Percentiles rank a stretch among this genome's conserved stretches.
Evolutionary conservation across 192 early-diverging fungal genomes (phyloP).

Genomic region (Globomyces pollinis-pini): DNA sequence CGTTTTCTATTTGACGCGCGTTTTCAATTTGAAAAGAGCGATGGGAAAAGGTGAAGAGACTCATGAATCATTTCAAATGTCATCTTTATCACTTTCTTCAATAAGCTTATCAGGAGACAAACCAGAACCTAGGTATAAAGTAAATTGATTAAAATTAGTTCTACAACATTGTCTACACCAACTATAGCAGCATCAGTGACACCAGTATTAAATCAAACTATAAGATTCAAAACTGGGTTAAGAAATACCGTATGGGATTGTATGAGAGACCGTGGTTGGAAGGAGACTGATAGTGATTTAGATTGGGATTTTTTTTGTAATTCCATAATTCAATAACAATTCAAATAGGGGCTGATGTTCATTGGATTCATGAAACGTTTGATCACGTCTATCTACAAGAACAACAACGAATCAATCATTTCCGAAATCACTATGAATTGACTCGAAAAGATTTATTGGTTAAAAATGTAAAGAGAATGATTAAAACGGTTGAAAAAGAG

Average conservation of each 20-base stretch:
- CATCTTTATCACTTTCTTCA: too few species aligned
- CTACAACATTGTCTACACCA: too few species aligned
- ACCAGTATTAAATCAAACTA: too few species aligned
- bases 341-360: slow-evolving; percentile 61
- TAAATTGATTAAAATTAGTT: too few species aligned
- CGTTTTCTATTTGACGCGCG: too few species aligned
- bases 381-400: slow-evolving; percentile 57
- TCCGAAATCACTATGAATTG: slow-evolving; percentile 59
- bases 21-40: too few species aligned
- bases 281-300: slow-evolving; percentile 49
- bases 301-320: slow-evolving; percentile 63
- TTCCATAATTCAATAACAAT: too few species aligned
- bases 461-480: slow-evolving; percentile 62
- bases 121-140: too few species aligned
- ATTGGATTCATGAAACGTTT: slow-evolving; percentile 61
- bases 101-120: too few species aligned
- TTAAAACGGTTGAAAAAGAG: slow-evolving; percentile 54
- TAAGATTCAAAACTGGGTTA: slow-evolving; percentile 45
- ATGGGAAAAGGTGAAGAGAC: too few species aligned
- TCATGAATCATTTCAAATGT: too few species aligned
- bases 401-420: slow-evolving; percentile 55
- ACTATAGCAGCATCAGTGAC: too few species aligned
- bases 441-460: slow-evolving; percentile 59
- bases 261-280: slow-evolving; percentile 55
- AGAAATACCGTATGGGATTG: slow-evolving; percentile 52